These are phyloP conservation scores for Fusarium nematophilum DNA, from an alignment of 2,329 filamentous ascomycete species.

Conservation along the genomic window DNA sequence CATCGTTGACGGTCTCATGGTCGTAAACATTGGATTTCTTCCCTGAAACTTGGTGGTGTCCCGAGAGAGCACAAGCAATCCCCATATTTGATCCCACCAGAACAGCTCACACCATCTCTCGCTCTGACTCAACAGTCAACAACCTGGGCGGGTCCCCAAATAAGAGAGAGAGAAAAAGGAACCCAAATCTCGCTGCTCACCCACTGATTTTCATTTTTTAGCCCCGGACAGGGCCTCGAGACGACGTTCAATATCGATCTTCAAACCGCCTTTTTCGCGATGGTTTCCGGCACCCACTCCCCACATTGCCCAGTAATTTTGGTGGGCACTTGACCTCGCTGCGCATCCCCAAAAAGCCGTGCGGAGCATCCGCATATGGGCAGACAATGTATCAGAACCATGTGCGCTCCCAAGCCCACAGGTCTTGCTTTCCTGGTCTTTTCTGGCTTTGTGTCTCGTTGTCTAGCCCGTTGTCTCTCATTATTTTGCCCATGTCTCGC, in stretches of 20 bases:
- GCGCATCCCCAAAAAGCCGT: conserved; percentile 7
- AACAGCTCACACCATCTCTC: conserved; percentile 24
- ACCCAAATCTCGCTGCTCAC: conserved; percentile 35
- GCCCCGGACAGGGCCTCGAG: conserved; percentile 30
- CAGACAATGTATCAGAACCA: conserved; percentile 16
- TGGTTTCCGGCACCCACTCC: conserved; percentile 21
- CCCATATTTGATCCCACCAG: conserved; percentile 2
- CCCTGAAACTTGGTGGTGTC: conserved; percentile 15
- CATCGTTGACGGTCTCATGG: too few species aligned
- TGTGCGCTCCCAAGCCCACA: conserved; percentile 16
- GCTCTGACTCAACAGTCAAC: conserved; percentile 36
- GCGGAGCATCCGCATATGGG: neutral
- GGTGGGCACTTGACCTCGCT: conserved; percentile 27
- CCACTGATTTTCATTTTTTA: conserved; percentile 29
- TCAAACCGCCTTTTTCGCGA: conserved; percentile 32
- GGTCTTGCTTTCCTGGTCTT: conserved; percentile 5
- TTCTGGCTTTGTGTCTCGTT: conserved; percentile 3
- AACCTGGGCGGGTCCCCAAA: conserved; percentile 26
- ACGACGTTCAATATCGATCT: conserved; percentile 41
- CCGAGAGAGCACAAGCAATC: conserved; percentile 9
- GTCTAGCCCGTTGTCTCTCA: conserved; percentile 18
- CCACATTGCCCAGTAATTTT: conserved; percentile 33
- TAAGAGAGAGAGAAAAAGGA: conserved; percentile 9
- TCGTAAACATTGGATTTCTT: too few species aligned
- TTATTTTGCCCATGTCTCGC: conserved; percentile 15